Evolutionary conservation across 805 yeast species (phyloP).

Genomic region (Spathaspora passalidarum): DNA sequence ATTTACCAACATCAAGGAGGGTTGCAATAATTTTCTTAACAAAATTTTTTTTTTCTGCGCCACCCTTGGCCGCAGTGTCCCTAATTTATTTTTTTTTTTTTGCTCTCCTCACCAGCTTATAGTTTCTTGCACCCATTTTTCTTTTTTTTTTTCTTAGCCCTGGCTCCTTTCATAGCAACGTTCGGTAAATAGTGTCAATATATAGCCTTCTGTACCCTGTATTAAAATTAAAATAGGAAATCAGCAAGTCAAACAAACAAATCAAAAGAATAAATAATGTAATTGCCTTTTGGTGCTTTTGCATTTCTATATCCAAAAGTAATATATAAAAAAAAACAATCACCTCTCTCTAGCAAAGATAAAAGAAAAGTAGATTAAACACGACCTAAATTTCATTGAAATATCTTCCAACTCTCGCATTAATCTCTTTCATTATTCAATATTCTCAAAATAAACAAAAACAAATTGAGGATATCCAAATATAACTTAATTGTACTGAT

Average conservation of each 20-base stretch:
- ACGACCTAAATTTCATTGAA: not conserved
- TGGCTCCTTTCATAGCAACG: too few relatives aligned
- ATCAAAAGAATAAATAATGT: too few relatives aligned
- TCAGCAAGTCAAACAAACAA: too few relatives aligned
- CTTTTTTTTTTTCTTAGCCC: not conserved
- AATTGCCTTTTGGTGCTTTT: too few relatives aligned
- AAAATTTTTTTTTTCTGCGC: not conserved
- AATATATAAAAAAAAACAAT: too few relatives aligned
- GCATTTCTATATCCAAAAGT: too few relatives aligned
- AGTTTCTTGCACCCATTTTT: not conserved
- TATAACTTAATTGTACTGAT: slow-evolving; percentile 75
- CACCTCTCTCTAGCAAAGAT: not conserved
- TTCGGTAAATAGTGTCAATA: not conserved
- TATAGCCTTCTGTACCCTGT: too few relatives aligned
- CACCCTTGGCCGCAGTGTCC: not conserved
- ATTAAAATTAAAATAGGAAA: not conserved
- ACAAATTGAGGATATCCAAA: slow-evolving; percentile 79
- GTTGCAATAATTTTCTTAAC: not conserved
- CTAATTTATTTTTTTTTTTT: not conserved
- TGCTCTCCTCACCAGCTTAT: not conserved
- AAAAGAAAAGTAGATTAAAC: not conserved
- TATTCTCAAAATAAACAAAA: slow-evolving; percentile 70
- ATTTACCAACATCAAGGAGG: not conserved
- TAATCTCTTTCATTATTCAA: slow-evolving; percentile 31
- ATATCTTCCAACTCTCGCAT: not conserved